Evolutionary conservation across 2,329 filamentous ascomycete species (phyloP), one percentile per base, ranked within the genome.

Genomic region (Fusarium neocosmosporiellum): DNA sequence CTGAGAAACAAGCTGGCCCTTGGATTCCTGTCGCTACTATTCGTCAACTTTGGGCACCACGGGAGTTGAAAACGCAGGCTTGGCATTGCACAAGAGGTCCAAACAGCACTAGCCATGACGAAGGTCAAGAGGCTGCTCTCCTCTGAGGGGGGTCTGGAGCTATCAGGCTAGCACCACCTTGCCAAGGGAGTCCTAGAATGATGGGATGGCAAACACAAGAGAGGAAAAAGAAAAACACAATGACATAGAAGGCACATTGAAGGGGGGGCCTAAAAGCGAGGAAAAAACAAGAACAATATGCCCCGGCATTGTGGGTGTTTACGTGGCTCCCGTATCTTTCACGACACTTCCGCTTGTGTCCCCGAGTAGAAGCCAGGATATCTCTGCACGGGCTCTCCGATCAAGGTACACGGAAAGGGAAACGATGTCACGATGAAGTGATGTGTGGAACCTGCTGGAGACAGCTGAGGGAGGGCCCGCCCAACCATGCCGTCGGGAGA

Each of bases 401-500:
- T 53, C 41, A 36, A 62, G 53, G 57, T 20, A 34, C 58, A 50
- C 53, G 18, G 53, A 34, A 58, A 37, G 14, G 22, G 31, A 62
- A 54, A 27, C 34, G 37, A 53, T 61, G 59, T 54, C 33, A 61
- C 41, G 10, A 50, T 61, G n/a, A 37, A 59, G 41, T 54, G 58
- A n/a, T 50, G 31, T 65, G 37, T 69, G 65, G 54, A 64, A 64
- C 63, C 43, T 29, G 22, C 31, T 41, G 63, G 37, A 53, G 63
- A 59, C 34, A 24, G 63, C 63, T 37, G 63, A 55, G 36, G 31
- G 63, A 55, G 36, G 31, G 36, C 29, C 50, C 36, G 55, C 31
- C 39, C 37, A 24, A 37, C 62, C 69, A 70, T 59, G 33, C 24
- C 59, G 55, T 59, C 41, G 64, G 58, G 59, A 71, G 53, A 71